These are phyloP conservation scores for Malus orientalis DNA, from an alignment of 306 rosid genomes.

Conservation along the genomic window DNA sequence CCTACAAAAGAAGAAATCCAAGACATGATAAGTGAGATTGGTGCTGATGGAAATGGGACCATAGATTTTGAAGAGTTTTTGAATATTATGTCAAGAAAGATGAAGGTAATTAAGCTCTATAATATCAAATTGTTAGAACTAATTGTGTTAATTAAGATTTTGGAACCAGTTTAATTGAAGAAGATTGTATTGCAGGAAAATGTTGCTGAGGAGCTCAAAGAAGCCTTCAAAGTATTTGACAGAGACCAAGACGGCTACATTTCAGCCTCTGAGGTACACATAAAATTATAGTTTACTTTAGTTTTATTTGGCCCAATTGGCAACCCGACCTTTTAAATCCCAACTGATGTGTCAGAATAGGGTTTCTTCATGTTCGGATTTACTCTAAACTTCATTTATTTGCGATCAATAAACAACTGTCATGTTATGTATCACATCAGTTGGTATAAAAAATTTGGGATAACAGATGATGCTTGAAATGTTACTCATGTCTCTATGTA, in stretches of 20 bases:
- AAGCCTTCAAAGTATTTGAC: conserved; percentile 79
- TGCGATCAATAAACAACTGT: neutral
- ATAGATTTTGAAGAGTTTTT: conserved; percentile 42
- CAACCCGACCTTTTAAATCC: neutral
- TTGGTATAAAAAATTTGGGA: neutral
- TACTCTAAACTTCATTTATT: neutral
- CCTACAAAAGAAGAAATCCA: conserved; percentile 39
- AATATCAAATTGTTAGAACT: neutral
- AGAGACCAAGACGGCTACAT: conserved; percentile 79
- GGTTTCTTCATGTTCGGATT: neutral
- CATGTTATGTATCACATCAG: no score
- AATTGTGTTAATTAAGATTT: neutral
- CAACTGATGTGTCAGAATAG: neutral
- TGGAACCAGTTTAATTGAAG: neutral
- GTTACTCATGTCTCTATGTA: neutral
- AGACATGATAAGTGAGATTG: conserved; percentile 40
- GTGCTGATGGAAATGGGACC: conserved; percentile 29
- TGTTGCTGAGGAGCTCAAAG: conserved; percentile 61
- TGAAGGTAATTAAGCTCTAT: conserved; percentile 24
- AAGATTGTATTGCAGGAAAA: conserved; percentile 20
- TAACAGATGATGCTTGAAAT: no score
- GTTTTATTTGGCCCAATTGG: neutral
- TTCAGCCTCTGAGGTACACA: conserved; percentile 59
- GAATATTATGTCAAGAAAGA: conserved; percentile 45
- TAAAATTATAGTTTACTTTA: neutral